phyloP scores from a whole-genome alignment of 2,329 filamentous ascomycete genomes.

The Raffaelea deltoideospora region DNA sequence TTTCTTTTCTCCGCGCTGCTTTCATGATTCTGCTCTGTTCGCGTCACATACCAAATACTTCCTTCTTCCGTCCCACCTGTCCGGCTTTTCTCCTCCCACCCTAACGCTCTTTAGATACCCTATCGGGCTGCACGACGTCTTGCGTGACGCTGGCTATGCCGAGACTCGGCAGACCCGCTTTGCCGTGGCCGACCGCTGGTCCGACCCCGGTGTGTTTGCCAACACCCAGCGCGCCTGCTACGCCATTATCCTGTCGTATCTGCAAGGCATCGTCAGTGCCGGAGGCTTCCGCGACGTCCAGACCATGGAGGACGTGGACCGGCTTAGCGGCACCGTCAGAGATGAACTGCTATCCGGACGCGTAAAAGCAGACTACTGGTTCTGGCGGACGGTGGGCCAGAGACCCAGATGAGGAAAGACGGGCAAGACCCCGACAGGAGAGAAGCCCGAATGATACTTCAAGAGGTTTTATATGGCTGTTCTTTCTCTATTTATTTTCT shows the following conservation, averaged over 20 bases:
- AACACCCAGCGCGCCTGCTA: not conserved
- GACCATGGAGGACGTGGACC: constrained; percentile 1
- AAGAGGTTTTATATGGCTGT: too few relatives aligned
- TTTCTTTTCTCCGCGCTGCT: too few relatives aligned
- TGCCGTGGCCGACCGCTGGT: not conserved
- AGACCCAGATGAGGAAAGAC: too few relatives aligned
- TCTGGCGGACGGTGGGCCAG: constrained; percentile 2
- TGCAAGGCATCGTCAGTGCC: constrained; percentile 1
- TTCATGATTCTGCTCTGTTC: too few relatives aligned
- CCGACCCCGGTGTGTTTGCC: not conserved
- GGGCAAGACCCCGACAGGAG: too few relatives aligned
- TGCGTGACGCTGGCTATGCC: not conserved
- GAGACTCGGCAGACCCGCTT: not conserved
- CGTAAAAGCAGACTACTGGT: not conserved
- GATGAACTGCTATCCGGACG: not conserved
- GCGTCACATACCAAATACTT: too few relatives aligned
- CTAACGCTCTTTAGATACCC: not conserved
- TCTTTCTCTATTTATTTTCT: not conserved
- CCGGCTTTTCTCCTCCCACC: not conserved
- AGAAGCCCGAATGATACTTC: too few relatives aligned
- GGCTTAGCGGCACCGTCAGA: not conserved
- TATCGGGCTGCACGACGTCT: not conserved
- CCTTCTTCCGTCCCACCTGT: too few relatives aligned
- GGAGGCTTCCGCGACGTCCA: constrained; percentile 3
- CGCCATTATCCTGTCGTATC: not conserved